These are phyloP conservation scores for Lactarius tabidus DNA, from an alignment of 768 basidiomycete genomes.

Conservation along the genomic window DNA sequence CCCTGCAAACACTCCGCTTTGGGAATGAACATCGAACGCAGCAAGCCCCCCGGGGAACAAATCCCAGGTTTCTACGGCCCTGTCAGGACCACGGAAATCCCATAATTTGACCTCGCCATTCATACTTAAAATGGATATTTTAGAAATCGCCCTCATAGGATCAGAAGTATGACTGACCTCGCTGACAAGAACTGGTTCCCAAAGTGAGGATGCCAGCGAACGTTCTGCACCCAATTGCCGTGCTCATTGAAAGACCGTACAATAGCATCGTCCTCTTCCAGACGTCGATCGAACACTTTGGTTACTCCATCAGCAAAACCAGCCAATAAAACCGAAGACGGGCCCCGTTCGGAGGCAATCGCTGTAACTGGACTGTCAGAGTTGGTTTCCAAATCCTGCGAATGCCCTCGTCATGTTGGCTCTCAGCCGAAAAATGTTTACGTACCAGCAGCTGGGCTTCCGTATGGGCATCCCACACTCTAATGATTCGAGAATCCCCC, in stretches of 20 bases:
- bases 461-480: slow-evolving; percentile 93
- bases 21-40: slow-evolving; percentile 82
- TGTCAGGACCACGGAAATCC: slow-evolving; percentile 71
- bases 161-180: slow-evolving; percentile 49
- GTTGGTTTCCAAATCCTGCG: slow-evolving; percentile 83
- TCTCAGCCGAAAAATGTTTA: slow-evolving; percentile 5
- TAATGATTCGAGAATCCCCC: slow-evolving; percentile 84
- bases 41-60: slow-evolving; percentile 69
- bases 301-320: slow-evolving; percentile 92
- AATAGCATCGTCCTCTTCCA: slow-evolving; percentile 78
- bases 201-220: slow-evolving; percentile 72
- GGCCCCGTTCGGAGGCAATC: slow-evolving; percentile 71
- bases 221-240: slow-evolving; percentile 85
- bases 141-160: slow-evolving; percentile 6
- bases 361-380: slow-evolving; percentile 88
- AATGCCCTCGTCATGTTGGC: slow-evolving; percentile 2
- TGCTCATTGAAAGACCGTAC: slow-evolving; percentile 74
- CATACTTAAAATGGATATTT: slow-evolving; percentile 45
- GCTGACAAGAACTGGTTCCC: slow-evolving; percentile 76
- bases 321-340: slow-evolving; percentile 77
- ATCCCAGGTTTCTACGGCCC: slow-evolving; percentile 58
- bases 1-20: slow-evolving; percentile 81
- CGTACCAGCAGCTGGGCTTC: slow-evolving; percentile 73
- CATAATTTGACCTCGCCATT: slow-evolving; percentile 90
- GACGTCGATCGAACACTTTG: slow-evolving; percentile 87